Conservation (phyloP, 2,329 filamentous ascomycete species). For the Rhynchosporium secalis region DNA sequence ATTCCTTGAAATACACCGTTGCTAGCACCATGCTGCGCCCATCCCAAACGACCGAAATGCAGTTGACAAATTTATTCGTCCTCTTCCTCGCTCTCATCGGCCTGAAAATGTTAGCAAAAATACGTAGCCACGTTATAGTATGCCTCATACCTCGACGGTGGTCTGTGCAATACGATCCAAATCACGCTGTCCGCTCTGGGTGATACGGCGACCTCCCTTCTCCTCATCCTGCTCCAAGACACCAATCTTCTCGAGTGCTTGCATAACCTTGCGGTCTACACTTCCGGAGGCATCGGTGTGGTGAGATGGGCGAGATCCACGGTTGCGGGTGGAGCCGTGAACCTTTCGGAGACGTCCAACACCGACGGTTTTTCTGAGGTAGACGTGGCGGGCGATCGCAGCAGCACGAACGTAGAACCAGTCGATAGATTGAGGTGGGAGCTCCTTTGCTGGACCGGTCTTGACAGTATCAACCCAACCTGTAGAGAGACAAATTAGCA, state of each 20-base stretch:
- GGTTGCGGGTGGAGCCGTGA: constrained; percentile 97
- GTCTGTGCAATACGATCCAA: constrained; percentile 90
- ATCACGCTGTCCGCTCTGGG: constrained; percentile 97
- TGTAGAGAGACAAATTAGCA: constrained; percentile 42
- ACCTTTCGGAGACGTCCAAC: constrained; percentile 96
- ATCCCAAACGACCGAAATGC: constrained; percentile 18
- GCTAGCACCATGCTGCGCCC: constrained; percentile 20
- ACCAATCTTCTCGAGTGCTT: constrained; percentile 98
- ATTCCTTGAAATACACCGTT: constrained; percentile 23
- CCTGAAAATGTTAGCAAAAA: constrained; percentile 2
- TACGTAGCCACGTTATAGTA: constrained; percentile 42
- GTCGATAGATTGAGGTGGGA: constrained; percentile 96
- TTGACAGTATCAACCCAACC: constrained; percentile 99
- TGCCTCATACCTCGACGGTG: constrained; percentile 71
- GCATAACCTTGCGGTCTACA: constrained; percentile 96
- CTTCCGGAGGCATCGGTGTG: constrained; percentile 94
- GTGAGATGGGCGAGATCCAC: constrained; percentile 84
- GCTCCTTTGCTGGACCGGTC: constrained; percentile 94
- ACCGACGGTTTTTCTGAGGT: constrained; percentile 99
- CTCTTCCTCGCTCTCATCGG: constrained; percentile 22
- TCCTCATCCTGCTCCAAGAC: constrained; percentile 97
- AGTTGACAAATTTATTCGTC: constrained; percentile 19
- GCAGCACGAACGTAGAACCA: constrained; percentile 94
- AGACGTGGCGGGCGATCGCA: constrained; percentile 95
- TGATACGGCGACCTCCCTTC: constrained; percentile 97